Percentiles rank a stretch among this genome's conserved stretches.
Conservation (phyloP, 805 yeast genomes). For the Lachancea lanzarotensis region DNA sequence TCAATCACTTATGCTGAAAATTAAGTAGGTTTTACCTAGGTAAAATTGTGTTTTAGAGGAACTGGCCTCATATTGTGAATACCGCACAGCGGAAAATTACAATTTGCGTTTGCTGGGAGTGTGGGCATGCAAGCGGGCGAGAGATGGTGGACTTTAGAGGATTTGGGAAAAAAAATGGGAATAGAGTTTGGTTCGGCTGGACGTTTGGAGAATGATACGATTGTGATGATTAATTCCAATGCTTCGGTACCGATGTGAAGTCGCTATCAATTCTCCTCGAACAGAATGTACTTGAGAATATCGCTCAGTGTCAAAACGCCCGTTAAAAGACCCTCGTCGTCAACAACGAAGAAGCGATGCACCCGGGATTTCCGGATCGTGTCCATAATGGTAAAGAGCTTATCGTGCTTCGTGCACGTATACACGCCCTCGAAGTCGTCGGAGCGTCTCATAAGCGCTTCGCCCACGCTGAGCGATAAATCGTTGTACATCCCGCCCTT, state of each 20-base stretch:
- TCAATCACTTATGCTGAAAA: not conserved
- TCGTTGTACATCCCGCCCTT: slow-evolving; percentile 94
- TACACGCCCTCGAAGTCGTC: slow-evolving; percentile 98
- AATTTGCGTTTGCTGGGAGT: too few species aligned
- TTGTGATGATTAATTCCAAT: too few species aligned
- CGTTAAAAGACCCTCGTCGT: slow-evolving; percentile 64
- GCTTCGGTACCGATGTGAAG: too few species aligned
- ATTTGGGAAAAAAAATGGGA: too few species aligned
- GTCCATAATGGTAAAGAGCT: slow-evolving; percentile 83
- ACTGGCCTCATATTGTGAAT: not conserved
- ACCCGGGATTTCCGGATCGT: slow-evolving; percentile 86
- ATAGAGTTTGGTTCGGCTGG: too few species aligned
- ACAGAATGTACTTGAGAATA: slow-evolving; percentile 73
- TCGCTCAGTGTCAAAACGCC: slow-evolving; percentile 91
- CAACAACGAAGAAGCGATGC: slow-evolving; percentile 89
- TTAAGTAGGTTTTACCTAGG: not conserved
- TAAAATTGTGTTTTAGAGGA: not conserved
- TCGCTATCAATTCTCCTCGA: slow-evolving; percentile 44
- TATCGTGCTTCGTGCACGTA: slow-evolving; percentile 85
- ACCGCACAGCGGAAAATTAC: not conserved
- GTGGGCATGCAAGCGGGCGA: not conserved
- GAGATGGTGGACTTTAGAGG: not conserved
- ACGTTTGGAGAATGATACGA: too few species aligned
- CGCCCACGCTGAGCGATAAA: slow-evolving; percentile 86
- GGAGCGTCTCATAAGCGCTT: slow-evolving; percentile 80